A percentile compares a stretch with the other conserved stretches of the same genome.
Evolutionary conservation across 78 protist species (phyloP).

Genomic region (Dictyostelium firmibasis): DNA sequence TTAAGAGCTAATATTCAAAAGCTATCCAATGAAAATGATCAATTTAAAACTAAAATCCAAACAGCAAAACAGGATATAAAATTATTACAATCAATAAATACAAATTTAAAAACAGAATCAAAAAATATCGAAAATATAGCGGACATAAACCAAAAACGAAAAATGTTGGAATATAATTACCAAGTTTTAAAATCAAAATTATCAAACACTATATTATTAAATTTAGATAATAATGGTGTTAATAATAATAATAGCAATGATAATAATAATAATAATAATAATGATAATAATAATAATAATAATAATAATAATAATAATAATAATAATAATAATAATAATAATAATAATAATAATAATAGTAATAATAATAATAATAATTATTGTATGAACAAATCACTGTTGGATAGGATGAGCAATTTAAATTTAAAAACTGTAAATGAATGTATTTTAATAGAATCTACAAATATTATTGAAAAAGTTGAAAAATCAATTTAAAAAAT

Average conservation of each 20-base stretch:
- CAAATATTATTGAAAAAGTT: background rate
- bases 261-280: background rate
- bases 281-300: background rate
- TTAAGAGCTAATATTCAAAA: constrained; percentile 16
- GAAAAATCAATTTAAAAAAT: background rate
- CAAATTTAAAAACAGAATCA: background rate
- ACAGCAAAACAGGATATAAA: background rate
- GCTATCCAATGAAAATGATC: background rate
- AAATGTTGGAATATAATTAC: background rate
- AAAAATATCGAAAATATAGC: background rate
- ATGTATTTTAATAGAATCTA: background rate
- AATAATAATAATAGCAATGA: background rate
- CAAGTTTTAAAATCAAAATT: constrained; percentile 19
- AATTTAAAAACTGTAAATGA: constrained; percentile 3
- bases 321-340: background rate
- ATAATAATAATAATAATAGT: background rate
- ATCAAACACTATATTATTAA: background rate
- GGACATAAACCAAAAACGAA: background rate
- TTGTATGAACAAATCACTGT: background rate
- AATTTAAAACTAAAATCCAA: background rate
- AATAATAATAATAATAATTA: background rate
- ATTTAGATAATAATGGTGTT: background rate
- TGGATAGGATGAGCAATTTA: background rate
- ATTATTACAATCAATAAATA: constrained; percentile 4
- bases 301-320: background rate